Conservation (phyloP, 2,329 filamentous ascomycete genomes). For the Exutisphaerella laricina region DNA sequence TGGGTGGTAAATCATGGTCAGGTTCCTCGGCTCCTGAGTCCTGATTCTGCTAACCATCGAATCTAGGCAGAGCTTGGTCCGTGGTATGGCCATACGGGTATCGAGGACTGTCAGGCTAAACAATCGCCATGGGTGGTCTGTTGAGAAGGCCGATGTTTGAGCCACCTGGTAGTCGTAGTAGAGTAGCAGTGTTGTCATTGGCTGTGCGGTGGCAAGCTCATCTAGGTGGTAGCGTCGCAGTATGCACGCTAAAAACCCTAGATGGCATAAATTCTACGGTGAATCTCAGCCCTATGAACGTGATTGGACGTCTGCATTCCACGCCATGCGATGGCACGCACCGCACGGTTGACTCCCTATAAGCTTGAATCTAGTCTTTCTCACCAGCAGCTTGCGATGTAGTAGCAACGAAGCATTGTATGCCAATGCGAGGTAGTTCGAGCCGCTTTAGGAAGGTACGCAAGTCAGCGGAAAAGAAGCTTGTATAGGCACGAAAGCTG, state of each 20-base stretch:
- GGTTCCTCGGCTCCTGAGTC: not conserved
- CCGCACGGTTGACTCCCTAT: not conserved
- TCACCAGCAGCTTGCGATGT: too few species aligned
- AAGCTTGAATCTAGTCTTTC: conserved; percentile 1
- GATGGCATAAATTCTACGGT: not conserved
- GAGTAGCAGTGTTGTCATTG: conserved; percentile 1
- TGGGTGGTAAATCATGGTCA: not conserved
- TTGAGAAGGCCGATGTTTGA: conserved; percentile 1
- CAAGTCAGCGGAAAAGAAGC: not conserved
- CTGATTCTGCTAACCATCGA: not conserved
- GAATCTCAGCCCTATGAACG: not conserved
- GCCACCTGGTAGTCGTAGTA: not conserved
- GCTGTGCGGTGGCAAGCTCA: conserved; percentile 2
- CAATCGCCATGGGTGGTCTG: not conserved
- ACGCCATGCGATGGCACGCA: not conserved
- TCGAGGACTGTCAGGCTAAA: not conserved
- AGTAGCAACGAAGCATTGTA: too few species aligned
- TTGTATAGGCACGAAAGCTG: not conserved
- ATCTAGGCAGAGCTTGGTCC: not conserved
- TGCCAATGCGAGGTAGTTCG: too few species aligned
- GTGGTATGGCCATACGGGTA: not conserved
- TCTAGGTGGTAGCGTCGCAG: not conserved
- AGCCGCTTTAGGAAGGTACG: not conserved
- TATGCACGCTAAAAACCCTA: not conserved
- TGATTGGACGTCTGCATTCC: not conserved